Base-by-base conservation (phyloP, 2,329 filamentous ascomycete genomes). In the Lithohypha guttulata region DNA sequence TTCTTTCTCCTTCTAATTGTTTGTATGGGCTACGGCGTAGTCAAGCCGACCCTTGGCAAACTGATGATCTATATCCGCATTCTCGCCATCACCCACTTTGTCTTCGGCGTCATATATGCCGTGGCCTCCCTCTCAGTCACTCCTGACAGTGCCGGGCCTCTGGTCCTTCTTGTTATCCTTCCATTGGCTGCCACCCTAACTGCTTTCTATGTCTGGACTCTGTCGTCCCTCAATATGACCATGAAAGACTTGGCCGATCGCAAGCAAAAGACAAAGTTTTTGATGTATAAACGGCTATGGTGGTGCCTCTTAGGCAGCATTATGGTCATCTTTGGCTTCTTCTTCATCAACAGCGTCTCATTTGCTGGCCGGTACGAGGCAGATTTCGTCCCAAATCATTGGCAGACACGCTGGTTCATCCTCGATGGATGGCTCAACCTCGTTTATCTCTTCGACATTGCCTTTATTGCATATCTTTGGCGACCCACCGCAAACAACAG, bases 211-310 rank as follows among this genome's bases (percentile, higher is more conserved):
- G 84, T 98, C 45, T 98, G 91, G 91, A 98, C 91, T 0, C 71
- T 98, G 48, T 96, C 95, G 65, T 93, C 87, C 15, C 73, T 98
- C 42, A 94, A 89, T 60, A 71, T 81, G 42, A 98, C 91, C 0
- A 89, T 96, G 66, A 96, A 95, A 63, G 89, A 96, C 54, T 73
- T 98, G n/a, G 73, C 82, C 40, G 84, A 94, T 55, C 80, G 91
- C 49, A 95, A 94, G 63, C 91, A 98, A 63, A 81, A 83, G 53
- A 80, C 81, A 53, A 98, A 98, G 59, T 85, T 87, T 33, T 63
- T 75, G 62, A 98, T 98, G 93, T 98, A 96, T 65, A 87, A 83
- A 65, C 93, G 93, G 60, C 76, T 98, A 10, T 98, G 93, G 87
- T 98, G 87, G 87, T 89, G 85, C 59, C 94, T 98, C 44, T 70